Percentiles rank a stretch among this genome's conserved stretches.
Conservation (phyloP, 208 protist species). For the Balamuthia mandrillaris region DNA sequence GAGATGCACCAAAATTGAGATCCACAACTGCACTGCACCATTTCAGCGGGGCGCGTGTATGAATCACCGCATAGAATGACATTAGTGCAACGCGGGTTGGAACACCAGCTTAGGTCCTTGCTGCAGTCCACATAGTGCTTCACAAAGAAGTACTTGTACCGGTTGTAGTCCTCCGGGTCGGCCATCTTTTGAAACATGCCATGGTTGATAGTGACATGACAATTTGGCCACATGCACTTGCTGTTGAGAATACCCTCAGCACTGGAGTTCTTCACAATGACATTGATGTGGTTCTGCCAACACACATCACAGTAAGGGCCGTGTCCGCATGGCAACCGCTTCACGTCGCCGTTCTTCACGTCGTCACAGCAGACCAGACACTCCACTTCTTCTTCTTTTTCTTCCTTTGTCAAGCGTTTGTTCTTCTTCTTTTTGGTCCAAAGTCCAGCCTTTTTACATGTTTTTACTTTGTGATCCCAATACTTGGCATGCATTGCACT, state of each 20-base stretch:
- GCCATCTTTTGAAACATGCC: not conserved
- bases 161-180: not conserved
- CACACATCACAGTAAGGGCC: conserved; percentile 26
- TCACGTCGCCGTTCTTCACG: conserved; percentile 19
- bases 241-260: conserved; percentile 32
- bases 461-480: conserved; percentile 50
- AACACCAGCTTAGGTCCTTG: conserved; percentile 51
- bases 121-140: conserved; percentile 55
- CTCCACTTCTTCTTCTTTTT: conserved; percentile 28
- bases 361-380: conserved; percentile 28
- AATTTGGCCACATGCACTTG: conserved; percentile 55
- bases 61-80: conserved; percentile 39
- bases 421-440: not conserved
- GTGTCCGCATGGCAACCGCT: conserved; percentile 1
- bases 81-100: conserved; percentile 47
- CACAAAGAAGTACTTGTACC: conserved; percentile 62
- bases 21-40: conserved; percentile 59
- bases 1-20: conserved; percentile 45
- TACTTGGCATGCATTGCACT: conserved; percentile 45
- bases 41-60: conserved; percentile 30
- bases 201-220: conserved; percentile 38
- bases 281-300: not conserved
- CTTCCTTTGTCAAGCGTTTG: not conserved
- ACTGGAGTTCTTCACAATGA: conserved; percentile 37
- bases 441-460: conserved; percentile 26